A percentile compares a stretch with the other conserved stretches of the same genome.
These are phyloP conservation scores for Alternaria triticimaculans DNA, from an alignment of 2,329 filamentous ascomycete species.

Conservation along the genomic window DNA sequence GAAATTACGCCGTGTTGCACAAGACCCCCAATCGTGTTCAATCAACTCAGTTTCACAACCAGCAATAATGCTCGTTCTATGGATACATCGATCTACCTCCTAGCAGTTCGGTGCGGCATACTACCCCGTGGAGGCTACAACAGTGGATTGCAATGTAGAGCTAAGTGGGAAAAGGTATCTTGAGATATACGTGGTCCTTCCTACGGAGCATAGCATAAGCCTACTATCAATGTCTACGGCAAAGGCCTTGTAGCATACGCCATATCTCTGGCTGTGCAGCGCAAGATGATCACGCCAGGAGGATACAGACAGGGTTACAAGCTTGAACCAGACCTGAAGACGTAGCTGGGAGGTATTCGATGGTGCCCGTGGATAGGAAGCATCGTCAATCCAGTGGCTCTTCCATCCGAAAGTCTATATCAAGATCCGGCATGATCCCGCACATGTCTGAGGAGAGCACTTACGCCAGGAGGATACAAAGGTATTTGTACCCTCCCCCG, in stretches of 20 bases:
- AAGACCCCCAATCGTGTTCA: too few relatives aligned
- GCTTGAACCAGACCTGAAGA: neutral
- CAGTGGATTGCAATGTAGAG: rapidly evolving
- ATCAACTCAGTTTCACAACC: too few relatives aligned
- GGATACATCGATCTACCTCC: neutral
- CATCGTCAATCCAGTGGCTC: rapidly evolving
- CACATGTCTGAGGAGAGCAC: neutral
- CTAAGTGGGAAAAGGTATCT: neutral
- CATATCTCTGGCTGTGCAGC: neutral
- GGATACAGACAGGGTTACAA: neutral
- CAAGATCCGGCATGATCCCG: neutral
- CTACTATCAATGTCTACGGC: neutral
- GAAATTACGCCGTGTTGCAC: too few relatives aligned
- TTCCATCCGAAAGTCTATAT: neutral
- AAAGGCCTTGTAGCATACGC: neutral
- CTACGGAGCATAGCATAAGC: neutral
- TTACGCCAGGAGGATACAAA: neutral
- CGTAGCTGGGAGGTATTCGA: neutral
- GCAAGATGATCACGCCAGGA: neutral
- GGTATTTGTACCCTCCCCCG: rapidly evolving
- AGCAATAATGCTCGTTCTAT: too few relatives aligned
- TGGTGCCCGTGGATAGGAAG: neutral
- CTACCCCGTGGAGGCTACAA: neutral
- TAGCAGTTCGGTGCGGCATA: neutral
- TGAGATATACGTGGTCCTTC: neutral